Conservation (phyloP, 1,139 yeast species). For the Hemisphaericaspora xylanilytica region DNA sequence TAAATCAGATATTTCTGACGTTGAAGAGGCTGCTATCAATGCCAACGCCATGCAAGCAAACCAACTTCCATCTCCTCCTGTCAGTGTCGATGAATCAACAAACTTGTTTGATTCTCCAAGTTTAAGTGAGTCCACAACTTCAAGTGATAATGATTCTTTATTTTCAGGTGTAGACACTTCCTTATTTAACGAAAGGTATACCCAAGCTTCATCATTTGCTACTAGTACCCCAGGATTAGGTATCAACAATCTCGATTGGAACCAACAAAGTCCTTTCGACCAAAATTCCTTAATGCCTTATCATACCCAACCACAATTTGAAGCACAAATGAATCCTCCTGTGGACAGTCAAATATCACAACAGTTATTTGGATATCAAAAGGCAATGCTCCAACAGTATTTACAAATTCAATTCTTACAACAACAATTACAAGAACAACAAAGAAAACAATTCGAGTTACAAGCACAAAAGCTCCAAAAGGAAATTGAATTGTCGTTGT, state of each 20-base stretch:
- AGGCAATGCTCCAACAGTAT: conserved; percentile 25
- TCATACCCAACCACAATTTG: conserved; percentile 1
- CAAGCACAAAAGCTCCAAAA: conserved; percentile 8
- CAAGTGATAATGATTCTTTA: conserved; percentile 9
- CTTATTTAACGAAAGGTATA: conserved; percentile 3
- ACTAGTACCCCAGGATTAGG: conserved; percentile 1
- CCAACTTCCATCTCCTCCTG: conserved; percentile 13
- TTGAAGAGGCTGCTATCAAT: conserved; percentile 4
- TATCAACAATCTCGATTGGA: not conserved
- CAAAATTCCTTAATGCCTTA: not conserved
- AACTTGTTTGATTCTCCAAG: conserved; percentile 16
- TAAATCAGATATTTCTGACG: conserved; percentile 29
- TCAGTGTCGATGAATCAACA: conserved; percentile 8
- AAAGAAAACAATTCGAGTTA: conserved; percentile 8
- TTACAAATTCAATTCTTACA: conserved; percentile 26
- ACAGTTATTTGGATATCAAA: conserved; percentile 23
- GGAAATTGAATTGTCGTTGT: conserved; percentile 6
- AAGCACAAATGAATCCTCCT: not conserved
- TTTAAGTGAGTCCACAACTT: conserved; percentile 13
- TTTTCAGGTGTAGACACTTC: conserved; percentile 6
- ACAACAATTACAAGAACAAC: conserved; percentile 20
- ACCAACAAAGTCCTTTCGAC: not conserved
- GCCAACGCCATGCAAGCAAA: conserved; percentile 4
- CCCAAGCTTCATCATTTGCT: not conserved
- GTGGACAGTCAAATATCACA: conserved; percentile 10